Percentiles rank a stretch among this genome's conserved stretches.
phyloP scores from a whole-genome alignment of 148 eudicot genomes.

The Pharnaceum exiguum region DNA sequence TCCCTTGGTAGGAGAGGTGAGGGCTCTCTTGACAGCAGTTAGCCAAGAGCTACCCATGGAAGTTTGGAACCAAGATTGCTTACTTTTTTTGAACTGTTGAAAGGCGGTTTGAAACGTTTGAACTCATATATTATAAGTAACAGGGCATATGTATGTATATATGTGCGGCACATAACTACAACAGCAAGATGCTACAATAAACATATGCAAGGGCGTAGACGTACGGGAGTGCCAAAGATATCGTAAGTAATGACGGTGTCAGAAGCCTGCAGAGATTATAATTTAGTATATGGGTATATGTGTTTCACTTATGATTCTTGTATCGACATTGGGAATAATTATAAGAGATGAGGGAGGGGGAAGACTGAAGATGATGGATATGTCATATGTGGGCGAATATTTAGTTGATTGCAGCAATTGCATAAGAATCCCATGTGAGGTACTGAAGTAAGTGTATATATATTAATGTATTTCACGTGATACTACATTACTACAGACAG shows the following conservation, averaged over 20 bases:
- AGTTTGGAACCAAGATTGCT: no score
- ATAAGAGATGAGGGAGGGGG: not conserved
- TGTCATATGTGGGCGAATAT: no score
- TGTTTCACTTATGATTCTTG: no score
- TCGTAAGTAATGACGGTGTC: conserved; percentile 10
- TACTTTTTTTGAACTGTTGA: no score
- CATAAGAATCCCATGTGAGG: conserved; percentile 19
- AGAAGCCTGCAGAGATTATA: not conserved
- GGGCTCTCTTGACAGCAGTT: conserved; percentile 65
- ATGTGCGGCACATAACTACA: not conserved
- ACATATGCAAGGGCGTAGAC: not conserved
- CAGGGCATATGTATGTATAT: not conserved
- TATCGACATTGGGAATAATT: conserved; percentile 12
- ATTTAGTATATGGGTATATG: not conserved
- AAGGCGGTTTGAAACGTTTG: no score
- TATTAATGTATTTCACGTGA: conserved; percentile 12
- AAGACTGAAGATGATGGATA: not conserved
- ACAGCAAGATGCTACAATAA: not conserved
- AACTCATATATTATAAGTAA: no score
- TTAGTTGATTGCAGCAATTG: not conserved
- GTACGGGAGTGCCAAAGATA: conserved; percentile 2
- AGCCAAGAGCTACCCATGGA: conserved; percentile 69
- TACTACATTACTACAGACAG: no score
- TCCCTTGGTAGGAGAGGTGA: conserved; percentile 60
- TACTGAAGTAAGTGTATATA: not conserved